Evolutionary conservation across 177 flowering plant species (phyloP), one percentile per base, ranked within the genome.

Genomic region (Telopea speciosissima): DNA sequence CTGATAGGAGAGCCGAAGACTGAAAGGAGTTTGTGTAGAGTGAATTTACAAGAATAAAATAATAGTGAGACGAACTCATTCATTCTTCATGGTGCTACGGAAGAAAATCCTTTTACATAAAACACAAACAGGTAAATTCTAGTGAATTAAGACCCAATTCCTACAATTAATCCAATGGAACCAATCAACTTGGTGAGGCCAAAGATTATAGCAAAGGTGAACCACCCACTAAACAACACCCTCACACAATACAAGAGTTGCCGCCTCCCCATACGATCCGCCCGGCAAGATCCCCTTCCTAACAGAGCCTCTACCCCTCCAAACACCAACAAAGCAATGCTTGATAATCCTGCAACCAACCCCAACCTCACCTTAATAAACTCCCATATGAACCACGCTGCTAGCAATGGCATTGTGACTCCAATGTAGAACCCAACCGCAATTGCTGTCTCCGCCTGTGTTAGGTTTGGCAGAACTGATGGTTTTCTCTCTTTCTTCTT

Each of bases 211-310:
- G 63, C 45, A 75, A 76, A 72, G 4, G 79, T 75, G 24, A 72
- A 2, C 79, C 79, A 76, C 24, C 79, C 79, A 24, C 79, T 75
- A 45, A 72, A n/a, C n/a, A 76, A 25, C 13, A 76, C 75, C 72
- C 79, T 68, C 11, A 60, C 33, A 24, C 26, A 60, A 61, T 75
- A 76, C 24, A n/a, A n/a, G n/a, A n/a, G n/a, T n/a, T n/a, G n/a
- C n/a, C n/a, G n/a, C n/a, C n/a, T n/a, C n/a, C n/a, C n/a, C n/a
- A n/a, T n/a, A n/a, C n/a, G n/a, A 28, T 72, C 63, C 56, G n/a
- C 42, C 72, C 63, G 5, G 60, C 62, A 28, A 70, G n/a, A n/a
- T n/a, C n/a, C 65, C 65, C 64, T 70, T 5, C 79, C 79, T 16
- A 76, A 24, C 54, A 68, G 33, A 4, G 79, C 75, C n/a, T 72